Evolutionary conservation across 495 filamentous ascomycete species (phyloP).

Genomic region (Hypoxylon fuscum): DNA sequence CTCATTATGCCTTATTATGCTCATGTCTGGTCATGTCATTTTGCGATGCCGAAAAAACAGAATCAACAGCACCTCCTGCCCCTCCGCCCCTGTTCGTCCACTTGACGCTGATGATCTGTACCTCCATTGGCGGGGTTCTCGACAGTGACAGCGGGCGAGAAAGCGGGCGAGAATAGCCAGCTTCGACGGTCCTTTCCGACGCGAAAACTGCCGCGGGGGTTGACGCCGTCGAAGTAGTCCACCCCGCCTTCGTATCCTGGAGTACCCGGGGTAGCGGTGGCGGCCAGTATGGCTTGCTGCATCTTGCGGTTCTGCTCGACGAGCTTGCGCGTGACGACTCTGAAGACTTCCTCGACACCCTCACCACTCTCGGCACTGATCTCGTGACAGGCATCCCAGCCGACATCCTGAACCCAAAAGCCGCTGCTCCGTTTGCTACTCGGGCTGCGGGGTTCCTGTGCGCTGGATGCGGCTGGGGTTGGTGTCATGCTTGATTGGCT

Average conservation of each 20-base stretch:
- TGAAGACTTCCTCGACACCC: conserved; percentile 96
- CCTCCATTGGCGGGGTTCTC: conserved; percentile 47
- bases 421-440: conserved; percentile 81
- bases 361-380: conserved; percentile 94
- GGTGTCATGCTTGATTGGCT: conserved; percentile 36
- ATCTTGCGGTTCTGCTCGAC: conserved; percentile 88
- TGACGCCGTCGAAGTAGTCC: conserved; percentile 57
- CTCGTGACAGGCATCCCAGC: conserved; percentile 97
- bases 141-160: conserved; percentile 61
- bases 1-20: too few relatives aligned
- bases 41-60: background rate
- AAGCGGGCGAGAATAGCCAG: conserved; percentile 65
- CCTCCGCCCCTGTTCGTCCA: conserved; percentile 42
- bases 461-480: conserved; percentile 39
- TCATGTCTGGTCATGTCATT: background rate
- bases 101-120: conserved; percentile 42
- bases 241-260: conserved; percentile 40
- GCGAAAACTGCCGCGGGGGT: conserved; percentile 65
- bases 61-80: conserved; percentile 61
- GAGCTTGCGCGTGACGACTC: conserved; percentile 91
- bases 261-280: conserved; percentile 52
- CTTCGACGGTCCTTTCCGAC: conserved; percentile 69
- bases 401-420: conserved; percentile 91
- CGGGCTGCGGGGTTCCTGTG: conserved; percentile 65
- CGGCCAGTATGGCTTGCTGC: conserved; percentile 60